Percentiles rank a stretch among this genome's conserved stretches.
phyloP scores from a whole-genome alignment of 768 basidiomycete species.

The Tricholoma sp. region DNA sequence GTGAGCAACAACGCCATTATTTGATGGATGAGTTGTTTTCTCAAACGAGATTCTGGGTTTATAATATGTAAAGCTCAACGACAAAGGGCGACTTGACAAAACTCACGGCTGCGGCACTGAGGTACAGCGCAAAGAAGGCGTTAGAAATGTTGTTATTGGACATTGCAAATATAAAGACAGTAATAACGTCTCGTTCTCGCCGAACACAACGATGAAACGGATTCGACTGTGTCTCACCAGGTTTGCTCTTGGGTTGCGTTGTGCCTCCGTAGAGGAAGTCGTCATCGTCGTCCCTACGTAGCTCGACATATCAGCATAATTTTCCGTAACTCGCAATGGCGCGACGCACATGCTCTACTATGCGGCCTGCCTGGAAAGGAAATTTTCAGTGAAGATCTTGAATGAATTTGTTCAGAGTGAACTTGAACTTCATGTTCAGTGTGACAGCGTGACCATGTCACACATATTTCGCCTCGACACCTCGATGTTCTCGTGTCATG shows the following conservation, averaged over 20 bases:
- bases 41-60: slow-evolving; percentile 28
- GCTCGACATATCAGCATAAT: neutral
- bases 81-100: slow-evolving; percentile 14
- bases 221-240: slow-evolving; percentile 39
- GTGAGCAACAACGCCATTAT: slow-evolving; percentile 47
- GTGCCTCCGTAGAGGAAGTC: slow-evolving; percentile 72
- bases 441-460: slow-evolving; percentile 13
- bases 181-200: slow-evolving; percentile 21
- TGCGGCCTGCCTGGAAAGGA: neutral
- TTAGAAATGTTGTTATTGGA: slow-evolving; percentile 37
- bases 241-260: slow-evolving; percentile 28
- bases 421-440: neutral
- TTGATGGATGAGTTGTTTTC: slow-evolving; percentile 38
- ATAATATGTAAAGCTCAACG: slow-evolving; percentile 6
- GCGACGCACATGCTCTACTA: slow-evolving; percentile 13
- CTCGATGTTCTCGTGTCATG: slow-evolving; percentile 14
- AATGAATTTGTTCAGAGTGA: neutral
- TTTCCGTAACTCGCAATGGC: neutral
- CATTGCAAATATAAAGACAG: slow-evolving; percentile 25
- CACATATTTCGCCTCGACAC: slow-evolving; percentile 10
- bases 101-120: slow-evolving; percentile 65
- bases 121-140: slow-evolving; percentile 33
- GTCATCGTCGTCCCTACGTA: slow-evolving; percentile 69
- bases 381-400: neutral
- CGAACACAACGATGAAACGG: slow-evolving; percentile 13